phyloP scores from a whole-genome alignment of 1,284 basidiomycete genomes.

The Apiotrichum gracile region DNA sequence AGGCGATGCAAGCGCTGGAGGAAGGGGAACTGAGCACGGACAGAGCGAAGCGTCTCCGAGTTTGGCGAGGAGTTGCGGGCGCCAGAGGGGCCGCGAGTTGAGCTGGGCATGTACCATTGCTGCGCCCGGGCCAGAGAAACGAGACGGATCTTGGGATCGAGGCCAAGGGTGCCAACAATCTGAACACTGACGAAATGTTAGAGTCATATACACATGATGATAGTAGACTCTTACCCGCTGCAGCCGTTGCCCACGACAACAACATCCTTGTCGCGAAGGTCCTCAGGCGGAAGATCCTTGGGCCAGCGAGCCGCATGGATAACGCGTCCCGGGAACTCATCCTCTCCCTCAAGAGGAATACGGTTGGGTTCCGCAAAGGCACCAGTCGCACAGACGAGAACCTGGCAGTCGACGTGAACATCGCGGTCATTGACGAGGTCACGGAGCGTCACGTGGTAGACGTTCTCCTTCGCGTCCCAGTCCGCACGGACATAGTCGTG shows the following conservation, averaged over 20 bases:
- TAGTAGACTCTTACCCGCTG: not conserved
- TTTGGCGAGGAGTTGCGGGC: conserved; percentile 11
- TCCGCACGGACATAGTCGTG: conserved; percentile 14
- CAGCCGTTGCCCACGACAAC: conserved; percentile 20
- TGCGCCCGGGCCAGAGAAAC: conserved; percentile 15
- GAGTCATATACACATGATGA: no score
- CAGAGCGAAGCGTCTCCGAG: conserved; percentile 3
- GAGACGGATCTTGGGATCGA: conserved; percentile 16
- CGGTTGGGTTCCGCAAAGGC: conserved; percentile 12
- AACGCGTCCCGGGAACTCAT: conserved; percentile 21
- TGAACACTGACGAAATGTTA: no score
- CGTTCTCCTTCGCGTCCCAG: conserved; percentile 8
- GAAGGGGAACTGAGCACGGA: conserved; percentile 9
- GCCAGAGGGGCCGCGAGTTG: not conserved
- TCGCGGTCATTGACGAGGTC: conserved; percentile 13
- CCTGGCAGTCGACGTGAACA: conserved; percentile 7
- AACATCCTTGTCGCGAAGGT: conserved; percentile 16
- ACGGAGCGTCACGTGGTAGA: conserved; percentile 13
- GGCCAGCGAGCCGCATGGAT: conserved; percentile 30
- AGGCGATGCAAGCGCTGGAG: conserved; percentile 10
- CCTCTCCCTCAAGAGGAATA: conserved; percentile 15
- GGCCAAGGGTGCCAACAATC: conserved; percentile 16
- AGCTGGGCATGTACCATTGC: conserved; percentile 18
- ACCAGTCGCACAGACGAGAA: conserved; percentile 15
- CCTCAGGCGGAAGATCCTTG: conserved; percentile 12